A percentile compares a stretch with the other conserved stretches of the same genome.
phyloP scores from a whole-genome alignment of 2,329 filamentous ascomycete genomes.

The Aspergillus piperis region DNA sequence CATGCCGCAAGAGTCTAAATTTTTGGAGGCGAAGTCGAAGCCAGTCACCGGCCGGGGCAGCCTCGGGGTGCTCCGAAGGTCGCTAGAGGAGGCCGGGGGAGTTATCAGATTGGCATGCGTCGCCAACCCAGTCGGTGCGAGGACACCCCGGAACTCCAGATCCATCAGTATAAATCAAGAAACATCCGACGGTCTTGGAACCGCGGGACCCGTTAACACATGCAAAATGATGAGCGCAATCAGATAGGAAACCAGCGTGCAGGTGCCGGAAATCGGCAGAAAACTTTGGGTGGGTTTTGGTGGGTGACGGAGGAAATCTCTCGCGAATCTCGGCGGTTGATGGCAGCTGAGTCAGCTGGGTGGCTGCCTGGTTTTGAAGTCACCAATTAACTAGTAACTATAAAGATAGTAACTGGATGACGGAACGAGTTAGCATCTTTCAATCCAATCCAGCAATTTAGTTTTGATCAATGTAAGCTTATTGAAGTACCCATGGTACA shows the following conservation, averaged over 20 bases:
- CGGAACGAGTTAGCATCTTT: no score
- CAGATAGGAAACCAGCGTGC: constrained; percentile 24
- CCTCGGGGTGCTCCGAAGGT: constrained; percentile 39
- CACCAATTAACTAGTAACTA: no score
- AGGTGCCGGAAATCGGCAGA: constrained; percentile 45
- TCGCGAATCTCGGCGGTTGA: constrained; percentile 34
- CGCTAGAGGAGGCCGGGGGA: constrained; percentile 30
- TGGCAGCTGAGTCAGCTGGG: constrained; percentile 18
- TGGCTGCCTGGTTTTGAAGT: background rate
- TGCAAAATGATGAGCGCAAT: constrained; percentile 23
- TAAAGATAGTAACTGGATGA: no score
- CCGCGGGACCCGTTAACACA: constrained; percentile 26
- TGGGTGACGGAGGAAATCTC: background rate
- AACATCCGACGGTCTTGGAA: constrained; percentile 32
- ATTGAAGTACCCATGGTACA: no score
- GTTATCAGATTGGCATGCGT: constrained; percentile 29
- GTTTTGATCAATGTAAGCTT: no score
- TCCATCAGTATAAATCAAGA: constrained; percentile 37
- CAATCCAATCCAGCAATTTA: no score
- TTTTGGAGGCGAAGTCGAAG: constrained; percentile 34
- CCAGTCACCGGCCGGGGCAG: constrained; percentile 33
- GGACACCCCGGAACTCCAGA: constrained; percentile 36
- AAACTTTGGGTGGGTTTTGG: constrained; percentile 22
- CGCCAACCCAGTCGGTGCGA: constrained; percentile 38
- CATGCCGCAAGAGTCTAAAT: constrained; percentile 39